Percentiles rank a stretch among this genome's conserved stretches.
Evolutionary conservation across 2,329 filamentous ascomycete genomes (phyloP).

Genomic region (Alternaria panax): DNA sequence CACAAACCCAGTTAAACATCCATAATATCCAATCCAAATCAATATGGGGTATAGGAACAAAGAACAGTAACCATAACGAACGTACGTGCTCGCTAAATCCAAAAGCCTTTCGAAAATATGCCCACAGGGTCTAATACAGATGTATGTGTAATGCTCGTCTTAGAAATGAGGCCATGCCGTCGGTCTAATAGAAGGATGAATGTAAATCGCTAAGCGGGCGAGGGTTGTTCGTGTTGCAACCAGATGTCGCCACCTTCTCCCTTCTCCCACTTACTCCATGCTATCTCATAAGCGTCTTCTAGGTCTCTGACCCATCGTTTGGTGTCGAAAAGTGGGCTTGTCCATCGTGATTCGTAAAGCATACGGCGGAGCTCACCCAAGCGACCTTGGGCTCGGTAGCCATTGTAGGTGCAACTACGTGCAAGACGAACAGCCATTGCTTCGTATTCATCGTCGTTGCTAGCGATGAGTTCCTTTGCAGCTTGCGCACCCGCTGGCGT

Average conservation of each 20-base stretch:
- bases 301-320: conserved; percentile 88
- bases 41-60: conserved; percentile 15
- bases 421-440: conserved; percentile 56
- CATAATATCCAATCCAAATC: conserved; percentile 13
- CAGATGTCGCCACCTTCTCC: conserved; percentile 94
- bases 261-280: conserved; percentile 86
- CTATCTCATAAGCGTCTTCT: conserved; percentile 85
- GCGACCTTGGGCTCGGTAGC: conserved; percentile 62
- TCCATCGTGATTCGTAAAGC: conserved; percentile 84
- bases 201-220: conserved; percentile 1
- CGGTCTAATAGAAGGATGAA: conserved; percentile 6
- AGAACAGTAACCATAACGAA: conserved; percentile 7
- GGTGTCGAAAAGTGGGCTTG: conserved; percentile 89
- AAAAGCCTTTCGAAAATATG: conserved; percentile 1
- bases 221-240: conserved; percentile 54
- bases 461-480: conserved; percentile 77
- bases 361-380: conserved; percentile 80
- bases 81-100: conserved; percentile 7
- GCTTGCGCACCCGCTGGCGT: conserved; percentile 70
- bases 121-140: conserved; percentile 7
- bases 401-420: conserved; percentile 41
- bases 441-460: conserved; percentile 84
- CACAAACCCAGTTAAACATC: not conserved
- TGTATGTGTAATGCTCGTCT: conserved; percentile 1
- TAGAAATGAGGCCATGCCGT: not conserved